A percentile compares a stretch with the other conserved stretches of the same genome.
Conservation (phyloP, 306 rosid genomes). For the Dalbergia cochinchinensis region DNA sequence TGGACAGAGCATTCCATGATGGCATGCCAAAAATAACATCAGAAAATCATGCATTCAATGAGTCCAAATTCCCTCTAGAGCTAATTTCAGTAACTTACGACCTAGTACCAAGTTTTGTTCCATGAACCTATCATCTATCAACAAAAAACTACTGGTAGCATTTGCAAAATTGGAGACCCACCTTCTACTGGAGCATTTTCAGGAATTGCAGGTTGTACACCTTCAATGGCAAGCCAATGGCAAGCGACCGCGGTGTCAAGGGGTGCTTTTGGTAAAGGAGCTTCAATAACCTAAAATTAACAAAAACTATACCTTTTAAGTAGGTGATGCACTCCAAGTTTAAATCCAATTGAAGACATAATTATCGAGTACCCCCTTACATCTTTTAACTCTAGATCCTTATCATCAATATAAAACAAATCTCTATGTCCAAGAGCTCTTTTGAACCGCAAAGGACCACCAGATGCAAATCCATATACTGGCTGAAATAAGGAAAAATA, state of each 20-base stretch:
- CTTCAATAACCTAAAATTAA: slow-evolving; percentile 71
- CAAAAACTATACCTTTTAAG: slow-evolving; percentile 25
- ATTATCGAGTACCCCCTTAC: slow-evolving; percentile 57
- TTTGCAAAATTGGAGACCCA: slow-evolving; percentile 42
- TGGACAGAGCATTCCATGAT: slow-evolving; percentile 1
- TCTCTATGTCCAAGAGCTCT: slow-evolving; percentile 92
- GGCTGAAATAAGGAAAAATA: slow-evolving; percentile 63
- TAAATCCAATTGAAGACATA: slow-evolving; percentile 38
- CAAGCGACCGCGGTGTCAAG: slow-evolving; percentile 71
- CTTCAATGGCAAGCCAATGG: slow-evolving; percentile 98
- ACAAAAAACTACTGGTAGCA: background rate
- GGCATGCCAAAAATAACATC: slow-evolving; percentile 26
- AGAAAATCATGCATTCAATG: slow-evolving; percentile 21
- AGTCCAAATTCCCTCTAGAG: slow-evolving; percentile 27
- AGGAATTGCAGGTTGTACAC: slow-evolving; percentile 88
- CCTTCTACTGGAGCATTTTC: slow-evolving; percentile 86
- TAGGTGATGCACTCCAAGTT: slow-evolving; percentile 23
- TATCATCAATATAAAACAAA: slow-evolving; percentile 87
- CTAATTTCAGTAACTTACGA: slow-evolving; percentile 28
- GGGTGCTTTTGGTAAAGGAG: slow-evolving; percentile 82
- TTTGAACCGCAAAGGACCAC: slow-evolving; percentile 82
- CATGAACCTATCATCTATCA: slow-evolving; percentile 2
- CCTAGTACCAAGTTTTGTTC: slow-evolving; percentile 37
- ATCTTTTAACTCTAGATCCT: slow-evolving; percentile 89
- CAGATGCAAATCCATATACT: slow-evolving; percentile 85